Conservation (phyloP, 1,284 basidiomycete species). For the Fomitopsis pinicola region DNA sequence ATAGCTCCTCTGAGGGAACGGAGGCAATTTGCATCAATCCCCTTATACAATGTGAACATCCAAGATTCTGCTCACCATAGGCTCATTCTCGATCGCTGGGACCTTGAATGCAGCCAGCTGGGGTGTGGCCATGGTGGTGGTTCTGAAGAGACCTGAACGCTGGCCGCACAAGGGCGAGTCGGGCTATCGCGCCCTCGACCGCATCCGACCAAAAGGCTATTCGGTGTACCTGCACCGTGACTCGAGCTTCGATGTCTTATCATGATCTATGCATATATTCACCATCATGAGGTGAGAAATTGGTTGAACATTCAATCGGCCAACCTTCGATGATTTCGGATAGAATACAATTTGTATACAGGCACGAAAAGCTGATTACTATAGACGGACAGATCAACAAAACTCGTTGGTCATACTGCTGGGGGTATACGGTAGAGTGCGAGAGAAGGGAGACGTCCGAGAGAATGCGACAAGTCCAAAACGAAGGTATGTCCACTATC, state of each 20-base stretch:
- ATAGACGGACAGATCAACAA: not conserved
- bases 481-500: not conserved
- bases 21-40: not conserved
- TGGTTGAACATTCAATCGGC: not conserved
- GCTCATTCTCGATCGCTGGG: constrained; percentile 85
- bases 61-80: constrained; percentile 59
- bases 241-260: not conserved
- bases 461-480: not conserved
- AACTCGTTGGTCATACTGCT: not conserved
- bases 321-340: not conserved
- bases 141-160: not conserved
- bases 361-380: not conserved
- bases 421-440: not conserved
- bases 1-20: constrained; percentile 50
- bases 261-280: not conserved
- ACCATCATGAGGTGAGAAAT: not conserved
- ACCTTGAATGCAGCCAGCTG: constrained; percentile 83
- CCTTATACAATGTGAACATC: not conserved
- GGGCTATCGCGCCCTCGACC: not conserved
- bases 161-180: not conserved
- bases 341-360: not conserved
- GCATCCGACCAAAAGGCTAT: not conserved
- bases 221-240: not conserved
- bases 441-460: not conserved
- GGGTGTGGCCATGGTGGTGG: constrained; percentile 39